A percentile compares a stretch with the other conserved stretches of the same genome.
These are phyloP conservation scores for Berberis thunbergii DNA, from an alignment of 164 flowering plant genomes.

Conservation along the genomic window DNA sequence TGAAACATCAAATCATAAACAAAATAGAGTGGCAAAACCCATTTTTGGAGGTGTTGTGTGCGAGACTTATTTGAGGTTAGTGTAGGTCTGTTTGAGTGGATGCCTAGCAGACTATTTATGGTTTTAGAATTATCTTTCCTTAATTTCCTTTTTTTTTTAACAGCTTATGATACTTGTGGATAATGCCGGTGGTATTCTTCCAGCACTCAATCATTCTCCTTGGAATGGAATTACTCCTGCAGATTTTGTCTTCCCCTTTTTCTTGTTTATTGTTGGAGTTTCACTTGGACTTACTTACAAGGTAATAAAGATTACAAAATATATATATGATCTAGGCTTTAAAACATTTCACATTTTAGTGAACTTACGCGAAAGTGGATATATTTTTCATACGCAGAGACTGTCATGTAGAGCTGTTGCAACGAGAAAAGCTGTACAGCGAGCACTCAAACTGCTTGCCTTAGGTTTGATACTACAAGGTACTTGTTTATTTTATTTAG, in stretches of 20 bases:
- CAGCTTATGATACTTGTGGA: slow-evolving; percentile 9
- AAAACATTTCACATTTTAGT: too few species aligned
- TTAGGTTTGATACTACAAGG: slow-evolving; percentile 75
- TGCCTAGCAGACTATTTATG: too few species aligned
- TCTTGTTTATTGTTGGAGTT: slow-evolving; percentile 11
- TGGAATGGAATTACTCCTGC: slow-evolving; percentile 10
- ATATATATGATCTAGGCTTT: neutral
- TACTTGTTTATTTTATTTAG: neutral
- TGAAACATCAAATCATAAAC: too few species aligned
- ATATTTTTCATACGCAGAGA: slow-evolving; percentile 24
- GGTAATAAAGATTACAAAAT: neutral
- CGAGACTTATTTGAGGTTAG: too few species aligned
- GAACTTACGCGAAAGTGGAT: neutral
- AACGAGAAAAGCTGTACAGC: slow-evolving; percentile 39
- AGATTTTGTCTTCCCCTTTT: slow-evolving; percentile 10
- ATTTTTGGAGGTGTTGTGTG: too few species aligned
- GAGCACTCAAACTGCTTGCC: slow-evolving; percentile 42
- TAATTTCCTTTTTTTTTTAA: too few species aligned
- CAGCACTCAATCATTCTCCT: slow-evolving; percentile 11
- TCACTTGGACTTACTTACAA: slow-evolving; percentile 8
- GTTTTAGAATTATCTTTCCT: too few species aligned
- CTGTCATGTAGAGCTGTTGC: slow-evolving; percentile 33
- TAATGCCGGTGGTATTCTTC: slow-evolving; percentile 9
- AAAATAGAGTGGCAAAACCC: too few species aligned
- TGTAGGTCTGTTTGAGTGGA: too few species aligned